Percentiles rank a stretch among this genome's conserved stretches.
phyloP scores from a whole-genome alignment of 2,329 filamentous ascomycete genomes.

The Colletotrichum sublineola region DNA sequence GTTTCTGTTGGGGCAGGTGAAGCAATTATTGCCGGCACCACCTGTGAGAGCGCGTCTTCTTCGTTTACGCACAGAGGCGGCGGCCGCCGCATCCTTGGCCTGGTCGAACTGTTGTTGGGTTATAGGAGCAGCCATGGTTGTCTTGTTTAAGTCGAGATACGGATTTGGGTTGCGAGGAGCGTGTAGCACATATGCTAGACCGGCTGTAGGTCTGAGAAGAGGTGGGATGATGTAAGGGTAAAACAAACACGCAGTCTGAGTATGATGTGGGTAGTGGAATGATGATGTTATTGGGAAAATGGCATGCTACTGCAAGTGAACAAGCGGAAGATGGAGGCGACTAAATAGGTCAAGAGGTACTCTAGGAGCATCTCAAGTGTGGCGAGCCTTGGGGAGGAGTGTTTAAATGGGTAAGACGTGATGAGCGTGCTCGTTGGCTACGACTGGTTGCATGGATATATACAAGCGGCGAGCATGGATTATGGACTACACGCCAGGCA shows the following conservation, averaged over 20 bases:
- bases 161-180: conserved; percentile 14
- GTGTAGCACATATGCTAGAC: conserved; percentile 27
- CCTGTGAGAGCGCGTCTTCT: conserved; percentile 89
- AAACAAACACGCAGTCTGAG: conserved; percentile 11
- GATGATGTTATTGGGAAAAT: conserved; percentile 19
- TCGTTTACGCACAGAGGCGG: conserved; percentile 73
- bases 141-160: conserved; percentile 14
- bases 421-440: conserved; percentile 33
- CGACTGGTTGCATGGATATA: conserved; percentile 43
- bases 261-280: conserved; percentile 30
- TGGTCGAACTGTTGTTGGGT: conserved; percentile 47
- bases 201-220: conserved; percentile 25
- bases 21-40: conserved; percentile 94
- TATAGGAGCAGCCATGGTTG: conserved; percentile 42
- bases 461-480: conserved; percentile 40
- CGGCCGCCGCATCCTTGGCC: conserved; percentile 63
- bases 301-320: conserved; percentile 16
- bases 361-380: conserved; percentile 13
- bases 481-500: conserved; percentile 35
- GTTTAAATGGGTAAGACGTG: conserved; percentile 42
- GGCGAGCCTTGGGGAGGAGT: conserved; percentile 41
- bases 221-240: neutral
- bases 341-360: conserved; percentile 34
- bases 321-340: conserved; percentile 20
- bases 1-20: conserved; percentile 87